Evolutionary conservation across 352 stramenopile species (phyloP).

Genomic region (Pythium myriotylum): DNA sequence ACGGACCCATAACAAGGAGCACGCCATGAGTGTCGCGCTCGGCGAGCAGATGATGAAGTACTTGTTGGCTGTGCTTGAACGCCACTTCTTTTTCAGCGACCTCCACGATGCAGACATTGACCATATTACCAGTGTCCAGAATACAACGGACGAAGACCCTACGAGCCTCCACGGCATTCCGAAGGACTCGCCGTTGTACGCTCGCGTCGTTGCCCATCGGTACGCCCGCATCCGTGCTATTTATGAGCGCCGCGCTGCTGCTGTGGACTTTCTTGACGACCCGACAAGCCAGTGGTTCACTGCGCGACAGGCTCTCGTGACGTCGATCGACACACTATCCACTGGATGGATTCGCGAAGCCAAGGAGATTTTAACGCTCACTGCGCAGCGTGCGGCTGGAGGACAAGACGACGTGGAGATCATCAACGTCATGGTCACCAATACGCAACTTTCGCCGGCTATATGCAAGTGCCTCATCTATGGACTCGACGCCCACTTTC

Average conservation of each 20-base stretch:
- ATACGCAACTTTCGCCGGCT: conserved; percentile 77
- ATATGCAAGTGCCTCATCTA: conserved; percentile 88
- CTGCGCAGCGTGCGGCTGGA: conserved; percentile 15
- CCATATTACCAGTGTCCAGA: conserved; percentile 46
- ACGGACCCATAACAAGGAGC: conserved; percentile 57
- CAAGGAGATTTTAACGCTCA: conserved; percentile 59
- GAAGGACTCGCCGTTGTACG: conserved; percentile 2
- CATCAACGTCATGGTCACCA: conserved; percentile 82
- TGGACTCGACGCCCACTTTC: conserved; percentile 72
- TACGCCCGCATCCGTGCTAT: conserved; percentile 78
- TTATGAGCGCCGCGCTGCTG: conserved; percentile 56
- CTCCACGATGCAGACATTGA: conserved; percentile 73
- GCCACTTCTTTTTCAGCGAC: conserved; percentile 85
- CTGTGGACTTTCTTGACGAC: conserved; percentile 73
- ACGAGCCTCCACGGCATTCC: not conserved
- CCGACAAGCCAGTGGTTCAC: conserved; percentile 69
- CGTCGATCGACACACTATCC: conserved; percentile 75
- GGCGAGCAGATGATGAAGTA: conserved; percentile 89
- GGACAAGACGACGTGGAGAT: conserved; percentile 42
- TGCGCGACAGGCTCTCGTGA: conserved; percentile 61
- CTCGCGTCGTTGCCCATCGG: conserved; percentile 23
- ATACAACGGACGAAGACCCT: not conserved
- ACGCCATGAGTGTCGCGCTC: conserved; percentile 57
- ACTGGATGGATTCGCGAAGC: conserved; percentile 69
- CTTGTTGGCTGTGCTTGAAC: conserved; percentile 75